A percentile compares a stretch with the other conserved stretches of the same genome.
Conservation (phyloP, 495 filamentous ascomycete species). For the Amniculicola lignicola region DNA sequence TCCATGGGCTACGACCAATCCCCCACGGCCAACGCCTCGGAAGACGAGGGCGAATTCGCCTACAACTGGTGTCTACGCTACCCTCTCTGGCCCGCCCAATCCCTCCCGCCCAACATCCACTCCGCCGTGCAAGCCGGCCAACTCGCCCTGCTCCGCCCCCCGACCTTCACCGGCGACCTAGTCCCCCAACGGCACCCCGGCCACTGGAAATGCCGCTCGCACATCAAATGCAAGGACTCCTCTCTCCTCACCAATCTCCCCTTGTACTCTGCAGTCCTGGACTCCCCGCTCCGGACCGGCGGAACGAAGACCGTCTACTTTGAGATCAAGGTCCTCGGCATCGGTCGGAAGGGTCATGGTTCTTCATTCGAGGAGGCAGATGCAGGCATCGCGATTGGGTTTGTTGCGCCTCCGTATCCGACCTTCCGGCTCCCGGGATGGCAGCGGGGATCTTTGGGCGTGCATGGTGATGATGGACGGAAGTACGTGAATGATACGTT, state of each 20-base stretch:
- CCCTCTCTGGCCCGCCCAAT: conserved; percentile 59
- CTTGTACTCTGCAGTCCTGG: conserved; percentile 64
- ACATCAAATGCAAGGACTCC: conserved; percentile 45
- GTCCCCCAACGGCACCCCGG: conserved; percentile 37
- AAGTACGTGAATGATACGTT: conserved; percentile 81
- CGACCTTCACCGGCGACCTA: conserved; percentile 50
- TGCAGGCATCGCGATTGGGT: conserved; percentile 72
- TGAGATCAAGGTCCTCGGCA: conserved; percentile 60
- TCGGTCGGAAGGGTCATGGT: conserved; percentile 31
- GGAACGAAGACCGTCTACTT: conserved; percentile 68
- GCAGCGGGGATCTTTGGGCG: conserved; percentile 79
- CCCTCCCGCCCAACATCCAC: conserved; percentile 44
- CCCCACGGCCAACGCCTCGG: conserved; percentile 69
- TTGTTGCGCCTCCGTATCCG: conserved; percentile 77
- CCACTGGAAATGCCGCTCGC: conserved; percentile 48
- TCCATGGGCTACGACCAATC: conserved; percentile 63
- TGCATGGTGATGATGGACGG: conserved; percentile 89
- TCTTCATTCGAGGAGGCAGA: conserved; percentile 45
- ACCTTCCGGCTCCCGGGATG: conserved; percentile 85
- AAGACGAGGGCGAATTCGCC: conserved; percentile 65
- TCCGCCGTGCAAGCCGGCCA: conserved; percentile 46
- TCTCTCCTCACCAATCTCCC: conserved; percentile 67
- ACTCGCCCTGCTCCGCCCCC: conserved; percentile 47
- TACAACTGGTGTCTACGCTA: conserved; percentile 65
- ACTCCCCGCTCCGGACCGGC: conserved; percentile 63